phyloP scores from a whole-genome alignment of 2,329 filamentous ascomycete species.

The Pezizomycotina sp. region DNA sequence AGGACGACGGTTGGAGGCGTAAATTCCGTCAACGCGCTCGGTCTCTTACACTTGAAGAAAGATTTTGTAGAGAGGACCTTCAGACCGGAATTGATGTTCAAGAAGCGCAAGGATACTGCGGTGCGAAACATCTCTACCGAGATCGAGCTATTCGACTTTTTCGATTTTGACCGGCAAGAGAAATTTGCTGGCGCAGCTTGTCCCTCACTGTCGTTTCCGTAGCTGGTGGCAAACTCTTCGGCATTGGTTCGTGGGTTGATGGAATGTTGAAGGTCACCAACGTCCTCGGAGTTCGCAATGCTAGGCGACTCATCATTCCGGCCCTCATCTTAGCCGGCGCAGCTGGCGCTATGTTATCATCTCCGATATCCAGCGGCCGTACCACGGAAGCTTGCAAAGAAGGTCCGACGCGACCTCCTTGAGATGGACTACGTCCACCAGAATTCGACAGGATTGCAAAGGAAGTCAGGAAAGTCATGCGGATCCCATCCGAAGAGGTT shows the following conservation, averaged over 20 bases:
- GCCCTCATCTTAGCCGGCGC: slow-evolving; percentile 66
- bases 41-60: slow-evolving; percentile 72
- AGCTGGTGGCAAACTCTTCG: slow-evolving; percentile 63
- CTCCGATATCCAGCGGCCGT: slow-evolving; percentile 78
- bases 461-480: slow-evolving; percentile 76
- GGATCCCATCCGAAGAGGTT: slow-evolving; percentile 71
- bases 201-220: slow-evolving; percentile 81
- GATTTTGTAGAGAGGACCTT: slow-evolving; percentile 77
- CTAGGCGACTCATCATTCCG: slow-evolving; percentile 65
- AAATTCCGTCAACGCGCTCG: slow-evolving; percentile 72
- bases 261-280: slow-evolving; percentile 67
- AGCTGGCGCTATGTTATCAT: slow-evolving; percentile 57
- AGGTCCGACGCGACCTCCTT: slow-evolving; percentile 64
- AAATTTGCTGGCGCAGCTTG: slow-evolving; percentile 87
- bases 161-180: slow-evolving; percentile 85
- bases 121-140: slow-evolving; percentile 75
- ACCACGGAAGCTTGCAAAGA: slow-evolving; percentile 65
- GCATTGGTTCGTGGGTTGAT: slow-evolving; percentile 77
- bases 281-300: slow-evolving; percentile 62
- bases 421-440: slow-evolving; percentile 82
- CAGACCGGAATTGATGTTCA: slow-evolving; percentile 87
- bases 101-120: slow-evolving; percentile 59
- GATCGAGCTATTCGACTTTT: slow-evolving; percentile 82
- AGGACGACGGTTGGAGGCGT: slow-evolving; percentile 62
- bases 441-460: slow-evolving; percentile 71